A percentile compares a stretch with the other conserved stretches of the same genome.
Evolutionary conservation across 768 basidiomycete species (phyloP).

Genomic region (Leccinum ochraceum): DNA sequence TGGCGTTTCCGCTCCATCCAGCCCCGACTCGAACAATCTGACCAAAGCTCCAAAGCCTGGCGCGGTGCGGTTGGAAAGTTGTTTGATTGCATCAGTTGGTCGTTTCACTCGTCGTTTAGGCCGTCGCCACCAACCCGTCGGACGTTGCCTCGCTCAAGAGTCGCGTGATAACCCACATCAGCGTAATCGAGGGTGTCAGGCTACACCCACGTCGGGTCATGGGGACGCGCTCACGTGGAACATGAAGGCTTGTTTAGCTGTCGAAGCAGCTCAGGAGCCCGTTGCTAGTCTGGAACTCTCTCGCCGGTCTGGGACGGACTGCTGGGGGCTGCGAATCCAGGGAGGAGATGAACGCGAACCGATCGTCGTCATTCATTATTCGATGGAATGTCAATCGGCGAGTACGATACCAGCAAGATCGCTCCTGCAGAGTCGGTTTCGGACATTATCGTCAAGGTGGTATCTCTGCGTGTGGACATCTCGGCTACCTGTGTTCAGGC

Average conservation of each 20-base stretch:
- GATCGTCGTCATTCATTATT: background rate
- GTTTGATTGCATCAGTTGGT: background rate
- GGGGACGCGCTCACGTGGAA: slow-evolving; percentile 8
- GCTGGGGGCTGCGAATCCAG: slow-evolving; percentile 4
- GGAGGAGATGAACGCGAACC: background rate
- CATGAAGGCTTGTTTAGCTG: background rate
- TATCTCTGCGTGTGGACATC: background rate
- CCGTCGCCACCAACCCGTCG: background rate
- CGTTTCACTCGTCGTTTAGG: background rate
- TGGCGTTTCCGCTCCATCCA: background rate
- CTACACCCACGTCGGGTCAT: background rate
- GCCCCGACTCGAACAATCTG: background rate
- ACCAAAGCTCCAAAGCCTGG: background rate
- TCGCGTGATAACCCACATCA: slow-evolving; percentile 6
- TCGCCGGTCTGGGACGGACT: slow-evolving; percentile 2
- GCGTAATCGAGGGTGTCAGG: slow-evolving; percentile 10
- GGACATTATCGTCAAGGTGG: slow-evolving; percentile 13
- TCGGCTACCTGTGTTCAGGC: background rate
- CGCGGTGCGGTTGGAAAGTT: background rate
- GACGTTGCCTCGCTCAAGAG: background rate
- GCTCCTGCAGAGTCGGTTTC: background rate
- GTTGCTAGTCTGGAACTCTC: slow-evolving; percentile 11
- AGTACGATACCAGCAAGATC: background rate
- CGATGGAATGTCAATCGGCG: slow-evolving; percentile 17
- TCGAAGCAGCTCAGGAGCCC: slow-evolving; percentile 13